These are phyloP conservation scores for Neopestalotiopsis sp. DNA, from an alignment of 2,329 filamentous ascomycete species.

Conservation along the genomic window DNA sequence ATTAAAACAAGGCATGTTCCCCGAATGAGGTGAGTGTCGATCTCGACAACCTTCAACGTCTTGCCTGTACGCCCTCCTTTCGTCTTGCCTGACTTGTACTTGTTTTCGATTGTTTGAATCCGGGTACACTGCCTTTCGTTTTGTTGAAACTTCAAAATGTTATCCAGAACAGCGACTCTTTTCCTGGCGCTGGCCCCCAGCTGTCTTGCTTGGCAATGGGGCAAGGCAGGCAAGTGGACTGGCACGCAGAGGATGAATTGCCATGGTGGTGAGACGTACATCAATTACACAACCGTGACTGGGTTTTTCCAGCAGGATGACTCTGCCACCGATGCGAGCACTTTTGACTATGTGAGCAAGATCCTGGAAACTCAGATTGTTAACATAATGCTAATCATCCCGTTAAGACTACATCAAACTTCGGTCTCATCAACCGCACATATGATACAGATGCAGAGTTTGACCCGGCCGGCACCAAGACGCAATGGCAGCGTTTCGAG, in stretches of 20 bases:
- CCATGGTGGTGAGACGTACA: constrained; percentile 40
- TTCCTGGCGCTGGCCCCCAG: constrained; percentile 28
- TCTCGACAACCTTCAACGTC: background rate
- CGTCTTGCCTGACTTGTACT: background rate
- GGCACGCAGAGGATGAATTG: constrained; percentile 23
- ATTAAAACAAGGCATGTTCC: background rate
- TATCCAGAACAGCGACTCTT: constrained; percentile 1
- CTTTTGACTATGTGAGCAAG: constrained; percentile 67
- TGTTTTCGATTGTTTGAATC: too few relatives aligned
- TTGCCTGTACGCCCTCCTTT: background rate
- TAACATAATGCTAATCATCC: constrained; percentile 17
- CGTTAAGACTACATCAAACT: constrained; percentile 62
- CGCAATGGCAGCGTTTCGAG: constrained; percentile 70
- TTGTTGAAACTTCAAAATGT: background rate
- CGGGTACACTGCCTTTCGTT: background rate
- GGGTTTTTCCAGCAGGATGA: constrained; percentile 72
- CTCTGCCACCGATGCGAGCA: constrained; percentile 55
- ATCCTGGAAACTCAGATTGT: background rate
- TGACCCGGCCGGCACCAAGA: constrained; percentile 47
- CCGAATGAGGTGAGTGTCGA: background rate
- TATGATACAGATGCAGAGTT: constrained; percentile 61
- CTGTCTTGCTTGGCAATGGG: constrained; percentile 30
- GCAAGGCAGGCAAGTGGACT: constrained; percentile 27
- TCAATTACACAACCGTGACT: constrained; percentile 64
- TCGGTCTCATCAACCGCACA: constrained; percentile 68